Conservation (phyloP, 306 rosid genomes). For the Trifolium dubium region DNA sequence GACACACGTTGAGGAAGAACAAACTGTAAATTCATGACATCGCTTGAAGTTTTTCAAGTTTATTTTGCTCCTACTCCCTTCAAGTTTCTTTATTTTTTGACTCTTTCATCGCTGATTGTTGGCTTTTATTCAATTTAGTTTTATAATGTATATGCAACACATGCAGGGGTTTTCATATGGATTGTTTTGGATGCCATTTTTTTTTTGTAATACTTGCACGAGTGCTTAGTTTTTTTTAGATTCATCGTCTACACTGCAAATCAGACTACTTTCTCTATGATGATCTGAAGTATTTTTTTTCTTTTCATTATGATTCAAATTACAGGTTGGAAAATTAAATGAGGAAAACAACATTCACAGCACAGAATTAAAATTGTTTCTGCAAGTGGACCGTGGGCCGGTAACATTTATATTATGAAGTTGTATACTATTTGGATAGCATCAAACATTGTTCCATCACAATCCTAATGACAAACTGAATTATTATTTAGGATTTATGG, state of each 20-base stretch:
- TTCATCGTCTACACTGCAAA: not conserved
- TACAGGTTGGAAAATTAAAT: not conserved
- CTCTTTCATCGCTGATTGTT: not conserved
- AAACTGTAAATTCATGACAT: not conserved
- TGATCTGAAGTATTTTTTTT: not conserved
- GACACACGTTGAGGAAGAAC: not conserved
- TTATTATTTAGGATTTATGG: constrained; percentile 1
- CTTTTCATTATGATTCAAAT: not conserved
- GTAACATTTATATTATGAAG: not conserved
- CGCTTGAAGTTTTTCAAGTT: not conserved
- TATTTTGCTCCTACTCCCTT: not conserved
- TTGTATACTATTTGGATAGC: not conserved
- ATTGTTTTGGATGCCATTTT: not conserved
- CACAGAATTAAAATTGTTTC: not conserved
- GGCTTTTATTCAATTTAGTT: not conserved
- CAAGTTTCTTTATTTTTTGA: constrained; percentile 1
- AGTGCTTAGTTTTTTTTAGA: not conserved
- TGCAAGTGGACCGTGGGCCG: not conserved
- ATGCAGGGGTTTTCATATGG: not conserved
- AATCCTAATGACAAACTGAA: not conserved
- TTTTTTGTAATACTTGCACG: not conserved
- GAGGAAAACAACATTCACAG: not conserved
- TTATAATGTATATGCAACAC: not conserved
- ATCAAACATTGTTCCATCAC: not conserved
- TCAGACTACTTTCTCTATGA: not conserved